These are phyloP conservation scores for Colletotrichum sp. DNA, from an alignment of 2,329 filamentous ascomycete genomes.

Conservation along the genomic window DNA sequence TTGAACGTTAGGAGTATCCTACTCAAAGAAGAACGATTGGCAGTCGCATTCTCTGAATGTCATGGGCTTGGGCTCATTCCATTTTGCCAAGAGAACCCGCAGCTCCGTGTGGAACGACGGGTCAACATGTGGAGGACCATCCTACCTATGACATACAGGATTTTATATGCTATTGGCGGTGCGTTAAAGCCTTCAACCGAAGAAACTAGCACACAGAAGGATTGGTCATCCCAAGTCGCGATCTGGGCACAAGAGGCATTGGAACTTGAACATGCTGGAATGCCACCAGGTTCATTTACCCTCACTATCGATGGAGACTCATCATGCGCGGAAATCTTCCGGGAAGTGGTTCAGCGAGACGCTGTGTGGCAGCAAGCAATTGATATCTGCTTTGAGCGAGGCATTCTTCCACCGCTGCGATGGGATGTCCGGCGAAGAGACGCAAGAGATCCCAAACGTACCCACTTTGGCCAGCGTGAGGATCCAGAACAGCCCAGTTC, in stretches of 20 bases:
- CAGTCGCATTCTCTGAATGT: background rate
- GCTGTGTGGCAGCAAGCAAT: background rate
- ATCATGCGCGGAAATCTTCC: background rate
- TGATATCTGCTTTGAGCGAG: background rate
- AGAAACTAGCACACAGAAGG: no score
- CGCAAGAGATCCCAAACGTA: background rate
- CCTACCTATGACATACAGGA: no score
- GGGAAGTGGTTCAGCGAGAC: background rate
- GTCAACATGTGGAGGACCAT: background rate
- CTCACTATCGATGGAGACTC: background rate
- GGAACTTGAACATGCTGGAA: background rate
- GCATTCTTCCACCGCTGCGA: background rate
- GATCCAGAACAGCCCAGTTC: background rate
- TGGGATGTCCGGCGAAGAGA: background rate
- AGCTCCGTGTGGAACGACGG: background rate
- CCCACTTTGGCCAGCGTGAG: background rate
- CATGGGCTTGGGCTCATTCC: background rate
- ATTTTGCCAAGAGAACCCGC: background rate
- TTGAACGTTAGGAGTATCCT: background rate
- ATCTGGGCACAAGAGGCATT: background rate
- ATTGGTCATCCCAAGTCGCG: no score
- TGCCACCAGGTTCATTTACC: background rate
- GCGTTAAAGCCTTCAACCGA: no score
- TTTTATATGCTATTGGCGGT: no score
- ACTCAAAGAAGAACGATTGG: background rate